Base-by-base conservation (phyloP, 2,329 filamentous ascomycete species). In the Paraconiothyrium brasiliense region DNA sequence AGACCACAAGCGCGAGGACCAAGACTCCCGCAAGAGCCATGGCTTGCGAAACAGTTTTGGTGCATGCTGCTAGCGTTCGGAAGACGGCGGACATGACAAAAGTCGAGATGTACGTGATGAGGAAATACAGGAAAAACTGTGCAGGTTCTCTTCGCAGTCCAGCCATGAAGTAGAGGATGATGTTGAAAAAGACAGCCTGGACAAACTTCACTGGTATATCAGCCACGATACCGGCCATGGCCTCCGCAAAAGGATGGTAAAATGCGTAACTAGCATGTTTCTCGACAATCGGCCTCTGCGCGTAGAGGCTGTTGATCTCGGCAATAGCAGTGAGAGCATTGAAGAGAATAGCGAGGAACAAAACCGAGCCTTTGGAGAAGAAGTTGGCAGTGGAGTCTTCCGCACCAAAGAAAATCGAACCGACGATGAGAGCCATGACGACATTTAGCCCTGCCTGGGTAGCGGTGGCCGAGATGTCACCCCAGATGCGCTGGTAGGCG, bases 241-340 rank as follows among this genome's bases (percentile, higher is more conserved):
- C 92, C 83, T 97, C 93, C 5, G 92, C 90, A 9, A 90, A 92
- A 0, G 94, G 93, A 72, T 96, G 93, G 70, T 97, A 97, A 41
- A 97, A 86, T 14, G 93, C 92, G 75, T 97, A 97, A 30, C 90
- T 88, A 57, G 85, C 81, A 70, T 97, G 94, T 75, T 97, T 97
- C 72, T 97, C 93, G 62, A 97, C 92, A 69, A 97, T 95, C 0
- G 92, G 90, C 24, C 94, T 89, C 85, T 97, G 93, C 1, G 91
- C 86, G 72, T 94, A 97, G 2, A 97, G 63, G 48, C 62, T 67
- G 48, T 69, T 69, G 58, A 79, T 79, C 46, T 90, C 88, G 1
- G 83, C 80, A 55, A 89, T 85, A 9, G 86, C 83, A 0, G 81
- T 83, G 20, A 89, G 75, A 2, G 86, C 87, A 64, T 87, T 89